These are phyloP conservation scores for Saksenaea vasiformis DNA, from an alignment of 371 early-diverging fungal genomes.

Conservation along the genomic window DNA sequence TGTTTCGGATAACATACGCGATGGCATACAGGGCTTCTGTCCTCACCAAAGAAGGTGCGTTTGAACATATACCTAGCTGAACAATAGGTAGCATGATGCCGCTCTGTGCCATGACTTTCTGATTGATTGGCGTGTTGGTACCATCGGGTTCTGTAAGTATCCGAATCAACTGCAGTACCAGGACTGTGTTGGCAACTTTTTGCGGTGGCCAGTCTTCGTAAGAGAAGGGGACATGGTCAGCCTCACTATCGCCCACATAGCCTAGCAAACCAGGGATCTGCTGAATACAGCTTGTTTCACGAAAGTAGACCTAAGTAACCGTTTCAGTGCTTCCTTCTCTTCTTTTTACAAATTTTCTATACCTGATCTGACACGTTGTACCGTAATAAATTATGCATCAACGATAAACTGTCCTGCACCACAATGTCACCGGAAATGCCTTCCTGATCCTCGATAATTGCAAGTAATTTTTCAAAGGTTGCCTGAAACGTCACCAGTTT, in stretches of 20 bases:
- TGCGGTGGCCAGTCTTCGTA: constrained; percentile 73
- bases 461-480: constrained; percentile 89
- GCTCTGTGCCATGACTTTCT: constrained; percentile 83
- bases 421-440: constrained; percentile 93
- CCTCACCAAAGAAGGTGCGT: constrained; percentile 63
- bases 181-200: constrained; percentile 80
- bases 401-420: constrained; percentile 93
- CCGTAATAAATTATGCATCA: constrained; percentile 87
- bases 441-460: constrained; percentile 89
- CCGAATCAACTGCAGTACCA: constrained; percentile 83
- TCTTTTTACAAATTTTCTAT: neutral
- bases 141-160: constrained; percentile 87
- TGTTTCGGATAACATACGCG: constrained; percentile 79
- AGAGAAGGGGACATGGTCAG: constrained; percentile 51
- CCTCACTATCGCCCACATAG: constrained; percentile 63
- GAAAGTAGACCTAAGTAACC: constrained; percentile 77
- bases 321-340: neutral
- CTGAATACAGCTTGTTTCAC: constrained; percentile 93
- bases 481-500: constrained; percentile 98
- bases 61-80: constrained; percentile 62
- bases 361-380: constrained; percentile 97
- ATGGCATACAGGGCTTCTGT: constrained; percentile 81
- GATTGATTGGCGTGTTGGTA: constrained; percentile 84
- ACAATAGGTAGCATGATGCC: constrained; percentile 70
- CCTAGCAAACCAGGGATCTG: constrained; percentile 74